Base-by-base conservation (phyloP, 768 basidiomycete genomes). In the Lepiota venenata region DNA sequence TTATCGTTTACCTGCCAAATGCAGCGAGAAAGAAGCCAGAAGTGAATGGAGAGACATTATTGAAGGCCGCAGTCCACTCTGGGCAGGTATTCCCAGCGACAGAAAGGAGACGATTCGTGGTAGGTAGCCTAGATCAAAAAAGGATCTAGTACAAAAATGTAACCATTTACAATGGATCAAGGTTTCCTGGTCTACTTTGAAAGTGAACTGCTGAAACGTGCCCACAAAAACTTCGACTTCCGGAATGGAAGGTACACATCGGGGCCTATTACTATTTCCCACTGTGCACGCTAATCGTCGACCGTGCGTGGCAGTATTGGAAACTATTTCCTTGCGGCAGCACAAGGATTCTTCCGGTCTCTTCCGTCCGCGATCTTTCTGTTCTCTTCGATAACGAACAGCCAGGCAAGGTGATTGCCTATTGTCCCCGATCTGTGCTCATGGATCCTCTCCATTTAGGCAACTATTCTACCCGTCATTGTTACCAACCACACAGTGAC, bases 401-500 rank as follows among this genome's bases (percentile, higher is more conserved):
- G 89, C 53, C 83, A 87, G 67, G 77, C 73, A 56, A 60, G 57
- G 45, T 47, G 46, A 40, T 20, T 47, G 15, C 36, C 38, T 42
- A 41, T 35, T 49, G 32, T 10, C 21, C 35, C 39, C 21, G 37
- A 20, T 16, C 27, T 15, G 4, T 20, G 35, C 18, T 32, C 32
- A 47, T 38, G 32, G 21, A 32, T 48, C 50, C 44, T 25, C 53
- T 44, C 27, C 20, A 54, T 55, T 8, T 45, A 79, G 79, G 87
- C 91, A 10, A 81, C 86, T 56, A 95, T 98, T 54, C 73, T 96
- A 2, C 95, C 95, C 0, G 91, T 87, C 3, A 88, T 98, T 58
- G 84, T 95, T 38, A 98, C 95, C 11, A 95, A 93, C 68, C 91
- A 93, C 66, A 93, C 90, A 0, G 92, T 93, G n/a, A 97, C 94